Evolutionary conservation across 768 basidiomycete species (phyloP), one percentile per base, ranked within the genome.

Genomic region (Gyrodon lividus): DNA sequence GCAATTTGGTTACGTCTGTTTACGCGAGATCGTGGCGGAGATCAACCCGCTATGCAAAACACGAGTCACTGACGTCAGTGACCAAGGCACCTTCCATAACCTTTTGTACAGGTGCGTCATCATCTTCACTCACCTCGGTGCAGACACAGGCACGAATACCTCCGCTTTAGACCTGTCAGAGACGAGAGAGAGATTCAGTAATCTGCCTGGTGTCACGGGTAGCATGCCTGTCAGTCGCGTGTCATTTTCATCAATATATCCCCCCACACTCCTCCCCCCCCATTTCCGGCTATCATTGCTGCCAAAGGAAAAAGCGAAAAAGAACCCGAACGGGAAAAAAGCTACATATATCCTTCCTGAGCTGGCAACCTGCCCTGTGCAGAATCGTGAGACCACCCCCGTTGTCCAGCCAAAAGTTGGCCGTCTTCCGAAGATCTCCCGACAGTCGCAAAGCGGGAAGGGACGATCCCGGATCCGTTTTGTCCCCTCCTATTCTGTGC

Each of bases 141-240:
- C 88, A 31, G 86, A 78, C 52, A 92, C 73, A 43, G 94, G 92
- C 54, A 83, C 75, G 70, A 95, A 96, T 22, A 97, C 94, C 67
- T 96, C 92, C 16, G 91, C 92, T 14, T 78, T 72, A 1, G 79
- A 74, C 67, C 88, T 90, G 73, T 45, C 28, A 31, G 49, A 55
- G 30, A 31, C 28, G 48, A 41, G 43, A 30, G 46, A 66, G 37
- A 66, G 58, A 52, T 13, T 57, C 51, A 37, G 13, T 33, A 5
- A n/a, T 22, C 40, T 4, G 16, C 34, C 14, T 13, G 6, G 9
- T 22, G 7, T 1, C 55, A 48, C 37, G 42, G 37, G 44, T 20
- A 13, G 26, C 2, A 33, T 54, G 43, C 60, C 54, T 57, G 59
- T 51, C 19, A 0, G 20, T 57, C 59, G 50, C 59, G 44, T 57